Base-by-base conservation (phyloP, 768 basidiomycete genomes). In the Hemileccinum rubropunctum region DNA sequence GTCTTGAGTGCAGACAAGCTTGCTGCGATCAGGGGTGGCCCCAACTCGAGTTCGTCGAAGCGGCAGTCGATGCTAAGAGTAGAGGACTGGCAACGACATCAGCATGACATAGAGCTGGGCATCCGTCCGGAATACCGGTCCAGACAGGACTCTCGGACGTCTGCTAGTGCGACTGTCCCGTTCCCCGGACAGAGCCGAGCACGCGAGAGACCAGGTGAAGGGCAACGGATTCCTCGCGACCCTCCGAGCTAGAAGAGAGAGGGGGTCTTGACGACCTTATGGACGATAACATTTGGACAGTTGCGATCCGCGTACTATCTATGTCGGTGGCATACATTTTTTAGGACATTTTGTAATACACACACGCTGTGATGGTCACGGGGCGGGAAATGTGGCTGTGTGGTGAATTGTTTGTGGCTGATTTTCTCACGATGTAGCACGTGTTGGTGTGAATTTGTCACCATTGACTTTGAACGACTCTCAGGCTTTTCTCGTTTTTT, bases 61-160 rank as follows among this genome's bases (percentile, higher is more conserved):
- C 80, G 86, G 41, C 65, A 84, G 66, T 89, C 88, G 36, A 81
- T 77, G 63, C 67, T 91, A 74, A 89, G 90, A 64, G 89, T 91
- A 35, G 86, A 90, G 65, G 89, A 90, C 63, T 91, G 90, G 89
- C 84, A 88, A 67, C 78, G 79, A 55, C 77, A 83, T 58, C 89
- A 91, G 63, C 74, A 80, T 45, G 77, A 81, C 39, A 64, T 65
- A 6, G 70, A 68, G 42, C 34, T 68, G 12, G 67, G 67, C 10
- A 13, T 70, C 40, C 68, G 63, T 1, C 56, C 62, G 3, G 68
- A 67, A 2, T 37, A 50, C 4, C 53, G 55, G 3, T 21, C 57
- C 23, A 62, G 41, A 54, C 64, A 54, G 6, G 64, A 72, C 20
- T 55, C 68, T 15, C 61, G 64, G 20, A 30, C 45, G 32, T 23